Evolutionary conservation across 169 alveolate genomes (phyloP).

Genomic region (Miamiensis avidus): DNA sequence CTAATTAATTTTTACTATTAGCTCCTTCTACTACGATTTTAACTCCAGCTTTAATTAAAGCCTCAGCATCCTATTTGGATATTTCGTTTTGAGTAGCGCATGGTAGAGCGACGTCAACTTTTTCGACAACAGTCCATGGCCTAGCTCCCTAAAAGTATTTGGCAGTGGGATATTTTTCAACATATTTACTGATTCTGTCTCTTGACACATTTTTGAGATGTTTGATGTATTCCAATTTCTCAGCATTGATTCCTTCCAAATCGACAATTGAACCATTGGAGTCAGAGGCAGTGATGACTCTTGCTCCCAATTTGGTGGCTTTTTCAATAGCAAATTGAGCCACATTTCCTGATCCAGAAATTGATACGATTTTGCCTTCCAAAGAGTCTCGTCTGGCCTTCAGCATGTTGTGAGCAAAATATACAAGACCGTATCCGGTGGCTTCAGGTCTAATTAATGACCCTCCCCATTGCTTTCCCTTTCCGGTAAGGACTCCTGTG

Average conservation of each 20-base stretch:
- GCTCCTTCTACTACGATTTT: too few relatives aligned
- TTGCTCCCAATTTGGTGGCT: conserved; percentile 78
- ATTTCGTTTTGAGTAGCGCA: too few relatives aligned
- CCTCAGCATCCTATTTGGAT: too few relatives aligned
- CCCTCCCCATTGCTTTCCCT: conserved; percentile 85
- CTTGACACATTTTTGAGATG: conserved; percentile 59
- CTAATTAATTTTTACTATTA: too few relatives aligned
- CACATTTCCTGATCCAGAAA: conserved; percentile 89
- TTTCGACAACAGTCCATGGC: too few relatives aligned
- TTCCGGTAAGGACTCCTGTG: conserved; percentile 86
- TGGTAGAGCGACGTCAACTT: too few relatives aligned
- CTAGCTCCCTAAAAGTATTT: too few relatives aligned
- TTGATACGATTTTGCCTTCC: conserved; percentile 66
- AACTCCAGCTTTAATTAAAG: too few relatives aligned
- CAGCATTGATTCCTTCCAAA: conserved; percentile 72
- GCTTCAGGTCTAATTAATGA: conserved; percentile 86
- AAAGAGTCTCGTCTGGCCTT: conserved; percentile 48
- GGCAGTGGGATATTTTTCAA: too few relatives aligned
- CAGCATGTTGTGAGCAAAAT: conserved; percentile 73
- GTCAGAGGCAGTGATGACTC: conserved; percentile 78
- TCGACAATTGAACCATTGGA: conserved; percentile 72
- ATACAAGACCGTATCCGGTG: conserved; percentile 87
- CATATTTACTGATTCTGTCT: conserved; percentile 57
- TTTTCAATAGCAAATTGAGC: conserved; percentile 84
- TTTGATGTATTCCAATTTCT: conserved; percentile 55